These are phyloP conservation scores for Solanum medicagineum DNA, from an alignment of 257 asterid genomes.

Conservation along the genomic window DNA sequence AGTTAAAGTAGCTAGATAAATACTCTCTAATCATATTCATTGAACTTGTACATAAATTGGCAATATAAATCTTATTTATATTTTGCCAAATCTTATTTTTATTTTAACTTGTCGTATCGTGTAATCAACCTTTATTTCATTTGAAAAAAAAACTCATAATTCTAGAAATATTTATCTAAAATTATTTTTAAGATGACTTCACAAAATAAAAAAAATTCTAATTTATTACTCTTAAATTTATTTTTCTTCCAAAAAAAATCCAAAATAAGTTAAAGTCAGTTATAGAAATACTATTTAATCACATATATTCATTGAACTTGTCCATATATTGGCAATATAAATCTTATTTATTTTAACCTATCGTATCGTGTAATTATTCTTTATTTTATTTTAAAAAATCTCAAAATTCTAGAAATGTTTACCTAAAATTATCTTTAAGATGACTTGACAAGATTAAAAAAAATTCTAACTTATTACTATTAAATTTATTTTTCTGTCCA, in stretches of 20 bases:
- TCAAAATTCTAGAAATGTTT: not conserved
- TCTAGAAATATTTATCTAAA: not conserved
- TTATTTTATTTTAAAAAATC: not conserved
- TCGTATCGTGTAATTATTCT: no score
- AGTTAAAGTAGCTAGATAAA: not conserved
- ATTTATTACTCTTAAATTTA: no score
- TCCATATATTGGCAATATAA: no score
- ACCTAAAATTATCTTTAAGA: not conserved
- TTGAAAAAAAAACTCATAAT: not conserved
- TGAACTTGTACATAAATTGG: not conserved
- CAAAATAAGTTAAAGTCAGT: no score
- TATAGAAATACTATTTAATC: no score
- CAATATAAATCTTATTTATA: not conserved
- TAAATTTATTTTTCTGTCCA: not conserved
- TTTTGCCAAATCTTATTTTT: no score
- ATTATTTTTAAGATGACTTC: not conserved
- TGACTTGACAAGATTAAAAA: not conserved
- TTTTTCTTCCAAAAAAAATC: no score
- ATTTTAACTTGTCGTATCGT: not conserved
- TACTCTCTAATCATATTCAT: not conserved
- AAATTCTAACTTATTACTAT: not conserved
- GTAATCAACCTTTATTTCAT: no score
- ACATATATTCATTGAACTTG: no score
- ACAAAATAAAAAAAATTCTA: no score
- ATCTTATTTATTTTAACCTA: not conserved